Base-by-base conservation (phyloP, 176 grass and related monocot genomes). In the Carex kokanica region DNA sequence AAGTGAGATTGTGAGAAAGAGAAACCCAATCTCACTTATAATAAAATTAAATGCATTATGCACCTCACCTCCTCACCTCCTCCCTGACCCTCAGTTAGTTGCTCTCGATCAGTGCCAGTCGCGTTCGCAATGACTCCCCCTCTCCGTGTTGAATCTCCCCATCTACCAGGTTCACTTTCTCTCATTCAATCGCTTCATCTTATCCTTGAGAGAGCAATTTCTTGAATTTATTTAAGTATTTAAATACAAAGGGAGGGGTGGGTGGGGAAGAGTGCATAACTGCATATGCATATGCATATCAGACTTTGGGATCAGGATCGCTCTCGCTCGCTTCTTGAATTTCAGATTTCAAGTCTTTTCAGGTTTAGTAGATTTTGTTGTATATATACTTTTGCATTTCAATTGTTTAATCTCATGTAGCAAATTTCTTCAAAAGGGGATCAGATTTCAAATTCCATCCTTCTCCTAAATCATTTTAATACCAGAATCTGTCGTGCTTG, bases 321-420 rank as follows among this genome's bases (percentile, higher is more conserved):
- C n/a, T n/a, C n/a, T n/a, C n/a, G n/a, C n/a, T 77, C n/a, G n/a
- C 17, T 79, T 40, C 53, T 79, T 79, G 6, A 60, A 79, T 79
- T 79, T 54, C 25, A 79, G 31, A 55, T 79, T 60, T 60, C 27
- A 79, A n/a, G n/a, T n/a, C n/a, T n/a, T n/a, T 59, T 4, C 25
- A 79, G 53, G 77, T 79, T 60, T 79, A 36, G 17, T 60, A 60
- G 3, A 20, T 60, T 60, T 59, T 14, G 4, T 79, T 58, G 0
- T n/a, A n/a, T n/a, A n/a, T 60, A 79, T 60, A 0, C 38, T 21
- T 29, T 79, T 79, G 21, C 29, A 34, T 79, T 57, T 78, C 11
- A 58, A 34, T 78, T 32, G n/a, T 8, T 15, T 56, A 52, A 78
- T 60, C 17, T 18, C 10, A 53, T n/a, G n/a, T n/a, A 57, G 75